Conservation (phyloP, 106 monocot species). For the Allium sativum region DNA sequence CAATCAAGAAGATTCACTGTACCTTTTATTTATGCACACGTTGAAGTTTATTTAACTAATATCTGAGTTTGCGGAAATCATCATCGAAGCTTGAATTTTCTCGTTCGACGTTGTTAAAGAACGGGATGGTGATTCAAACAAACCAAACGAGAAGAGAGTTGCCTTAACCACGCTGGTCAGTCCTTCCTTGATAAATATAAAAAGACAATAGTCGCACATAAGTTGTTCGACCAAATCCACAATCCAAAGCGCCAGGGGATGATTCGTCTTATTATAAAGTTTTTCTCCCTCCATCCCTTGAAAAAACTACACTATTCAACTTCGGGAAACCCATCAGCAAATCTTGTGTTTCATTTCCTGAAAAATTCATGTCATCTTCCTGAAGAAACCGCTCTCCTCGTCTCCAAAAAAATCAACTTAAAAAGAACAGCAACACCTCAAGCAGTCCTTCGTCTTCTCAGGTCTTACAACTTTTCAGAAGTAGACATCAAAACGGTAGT, state of each 20-base stretch:
- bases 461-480: constrained; percentile 18
- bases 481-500: constrained; percentile 20
- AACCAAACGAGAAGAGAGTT: no score
- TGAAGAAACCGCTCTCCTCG: constrained; percentile 11
- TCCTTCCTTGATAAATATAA: no score
- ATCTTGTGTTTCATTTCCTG: constrained; percentile 27
- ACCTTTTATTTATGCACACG: no score
- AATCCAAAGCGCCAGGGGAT: background rate
- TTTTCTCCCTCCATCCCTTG: background rate
- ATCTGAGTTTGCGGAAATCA: no score
- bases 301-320: background rate
- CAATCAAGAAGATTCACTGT: no score
- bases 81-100: no score
- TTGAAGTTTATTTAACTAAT: no score
- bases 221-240: background rate
- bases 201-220: background rate
- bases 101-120: no score
- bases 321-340: background rate
- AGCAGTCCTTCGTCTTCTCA: constrained; percentile 23
- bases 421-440: constrained; percentile 19
- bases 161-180: no score
- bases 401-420: constrained; percentile 15
- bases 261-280: background rate
- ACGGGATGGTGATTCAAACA: no score
- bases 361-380: constrained; percentile 24